Evolutionary conservation across 805 yeast genomes (phyloP), one percentile per base, ranked within the genome.

Genomic region (Ogataea ganodermae): DNA sequence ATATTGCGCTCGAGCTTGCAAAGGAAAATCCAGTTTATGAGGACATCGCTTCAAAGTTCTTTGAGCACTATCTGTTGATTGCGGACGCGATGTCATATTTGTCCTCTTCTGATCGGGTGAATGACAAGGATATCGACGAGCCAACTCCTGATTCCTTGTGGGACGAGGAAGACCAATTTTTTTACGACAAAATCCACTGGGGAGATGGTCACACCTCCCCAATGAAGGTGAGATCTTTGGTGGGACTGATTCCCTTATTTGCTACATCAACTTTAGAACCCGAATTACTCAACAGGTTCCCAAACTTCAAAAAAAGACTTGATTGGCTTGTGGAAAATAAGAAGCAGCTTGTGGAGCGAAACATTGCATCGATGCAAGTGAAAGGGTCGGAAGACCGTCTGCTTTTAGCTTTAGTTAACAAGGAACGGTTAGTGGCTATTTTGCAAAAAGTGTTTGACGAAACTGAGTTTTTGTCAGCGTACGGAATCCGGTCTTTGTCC

Each of bases 31-130:
- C 87, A 0, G 94, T 87, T 16, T 91, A 91, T 69, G 96, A 90
- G 69, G 94, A 89, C 65, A 87, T 89, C 66, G 97, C 97, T 3
- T 85, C 95, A 45, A 91, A 90, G 70, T 90, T 90, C 67, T 89
- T 90, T 68, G 97, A 91, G 71, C 97, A 90, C 66, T 90, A 89
- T 68, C 69, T 91, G 49, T 75, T 89, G 61, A 90, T 90, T 72
- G 89, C 96, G 21, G 97, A 90, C 67, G 96, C 97, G 9, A 86
- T 90, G 96, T 82, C 95, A 12, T 87, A 79, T 65, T 71, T 75
- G 38, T 56, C 46, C 3, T 38, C 51, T 2, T 72, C 71, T 31
- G 75, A 76, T 18, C 14, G 33, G 9, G 72, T 73, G 9, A 49
- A 62, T 20, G 65, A 62, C 10, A 42, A 49, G 7, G 70, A 66